Evolutionary conservation across 768 basidiomycete genomes (phyloP).

Genomic region (Auricularia sp.): DNA sequence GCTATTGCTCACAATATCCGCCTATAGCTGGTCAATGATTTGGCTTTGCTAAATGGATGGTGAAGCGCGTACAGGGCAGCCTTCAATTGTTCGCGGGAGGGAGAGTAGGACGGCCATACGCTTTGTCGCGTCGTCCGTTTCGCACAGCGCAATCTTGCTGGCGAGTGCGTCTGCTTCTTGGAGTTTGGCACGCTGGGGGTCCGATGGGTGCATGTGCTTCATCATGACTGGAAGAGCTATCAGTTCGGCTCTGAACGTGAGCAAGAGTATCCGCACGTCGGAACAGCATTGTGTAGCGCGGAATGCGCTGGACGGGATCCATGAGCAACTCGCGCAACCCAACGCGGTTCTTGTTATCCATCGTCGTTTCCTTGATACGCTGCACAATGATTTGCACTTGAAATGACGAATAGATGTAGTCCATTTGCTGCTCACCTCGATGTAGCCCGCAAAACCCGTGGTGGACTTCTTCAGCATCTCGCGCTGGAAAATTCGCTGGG

Average conservation of each 20-base stretch:
- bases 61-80: constrained; percentile 45
- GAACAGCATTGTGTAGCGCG: constrained; percentile 86
- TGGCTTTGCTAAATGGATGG: no score
- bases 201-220: constrained; percentile 72
- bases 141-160: constrained; percentile 81
- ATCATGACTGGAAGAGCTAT: constrained; percentile 52
- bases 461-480: constrained; percentile 73
- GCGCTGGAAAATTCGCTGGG: constrained; percentile 76
- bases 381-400: constrained; percentile 17
- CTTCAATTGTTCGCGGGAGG: constrained; percentile 74
- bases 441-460: constrained; percentile 65
- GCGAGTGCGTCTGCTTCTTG: constrained; percentile 80
- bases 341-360: constrained; percentile 67
- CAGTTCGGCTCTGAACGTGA: not conserved
- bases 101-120: constrained; percentile 83
- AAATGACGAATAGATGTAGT: no score
- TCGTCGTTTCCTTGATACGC: constrained; percentile 79
- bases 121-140: constrained; percentile 85
- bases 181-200: constrained; percentile 69
- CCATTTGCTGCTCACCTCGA: constrained; percentile 53
- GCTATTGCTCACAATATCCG: constrained; percentile 78
- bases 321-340: constrained; percentile 86
- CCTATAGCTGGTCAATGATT: constrained; percentile 5
- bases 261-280: constrained; percentile 29
- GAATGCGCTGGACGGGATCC: constrained; percentile 94